Conservation (phyloP, 2,329 filamentous ascomycete species). For the Malbranchea cinnamomea region DNA sequence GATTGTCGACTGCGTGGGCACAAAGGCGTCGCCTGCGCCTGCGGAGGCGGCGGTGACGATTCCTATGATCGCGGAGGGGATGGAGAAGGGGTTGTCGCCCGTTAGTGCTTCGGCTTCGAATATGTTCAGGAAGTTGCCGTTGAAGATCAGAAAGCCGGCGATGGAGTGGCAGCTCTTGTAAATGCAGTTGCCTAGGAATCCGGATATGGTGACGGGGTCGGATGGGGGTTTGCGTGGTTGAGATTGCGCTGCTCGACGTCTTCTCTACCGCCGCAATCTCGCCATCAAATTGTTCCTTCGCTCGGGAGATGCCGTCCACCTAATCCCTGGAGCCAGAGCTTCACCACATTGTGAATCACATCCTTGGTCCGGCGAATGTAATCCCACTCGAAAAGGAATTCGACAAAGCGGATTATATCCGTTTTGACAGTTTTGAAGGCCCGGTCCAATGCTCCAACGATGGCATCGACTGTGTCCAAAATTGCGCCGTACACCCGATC, state of each 20-base stretch:
- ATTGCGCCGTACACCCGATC: conserved; percentile 8
- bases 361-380: conserved; percentile 10
- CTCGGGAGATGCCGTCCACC: background rate
- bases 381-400: conserved; percentile 10
- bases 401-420: conserved; percentile 5
- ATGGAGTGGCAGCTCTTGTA: too few species aligned
- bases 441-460: conserved; percentile 5
- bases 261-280: background rate
- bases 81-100: conserved; percentile 1
- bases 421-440: conserved; percentile 5
- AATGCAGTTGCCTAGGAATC: background rate
- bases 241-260: background rate
- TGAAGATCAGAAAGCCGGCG: background rate
- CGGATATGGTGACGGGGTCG: background rate
- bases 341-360: conserved; percentile 7
- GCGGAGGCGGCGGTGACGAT: background rate
- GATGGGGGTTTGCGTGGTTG: background rate
- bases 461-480: conserved; percentile 8
- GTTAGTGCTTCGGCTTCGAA: conserved; percentile 2
- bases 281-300: background rate
- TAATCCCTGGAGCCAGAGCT: conserved; percentile 3
- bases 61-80: background rate
- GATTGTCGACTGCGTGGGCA: background rate
- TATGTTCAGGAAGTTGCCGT: background rate
- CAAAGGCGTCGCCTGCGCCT: background rate